phyloP scores from a whole-genome alignment of 1,139 yeast genomes.

The Kodamaea fungicola region DNA sequence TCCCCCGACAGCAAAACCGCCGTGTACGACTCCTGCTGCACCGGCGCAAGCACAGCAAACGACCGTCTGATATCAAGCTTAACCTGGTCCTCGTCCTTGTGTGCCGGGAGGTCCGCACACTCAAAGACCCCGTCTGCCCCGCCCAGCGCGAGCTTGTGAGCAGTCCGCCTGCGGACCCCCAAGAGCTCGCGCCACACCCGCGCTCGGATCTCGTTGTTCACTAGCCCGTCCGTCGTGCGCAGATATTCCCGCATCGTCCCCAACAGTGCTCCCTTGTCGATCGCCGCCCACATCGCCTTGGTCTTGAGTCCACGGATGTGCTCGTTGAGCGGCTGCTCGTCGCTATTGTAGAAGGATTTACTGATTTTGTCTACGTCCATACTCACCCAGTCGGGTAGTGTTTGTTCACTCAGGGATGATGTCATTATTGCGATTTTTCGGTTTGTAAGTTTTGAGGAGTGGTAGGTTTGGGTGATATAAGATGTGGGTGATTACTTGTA shows the following conservation, averaged over 20 bases:
- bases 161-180: conserved; percentile 12
- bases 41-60: conserved; percentile 43
- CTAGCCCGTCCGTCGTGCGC: conserved; percentile 48
- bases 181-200: conserved; percentile 49
- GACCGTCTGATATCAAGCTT: conserved; percentile 73
- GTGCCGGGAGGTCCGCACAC: conserved; percentile 38
- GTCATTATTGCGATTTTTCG: neutral
- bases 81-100: conserved; percentile 78
- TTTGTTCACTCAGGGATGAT: neutral
- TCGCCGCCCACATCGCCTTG: conserved; percentile 38
- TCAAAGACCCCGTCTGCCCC: conserved; percentile 17
- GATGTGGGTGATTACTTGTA: neutral
- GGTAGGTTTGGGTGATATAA: neutral
- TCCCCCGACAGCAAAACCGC: conserved; percentile 34
- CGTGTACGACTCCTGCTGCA: conserved; percentile 31
- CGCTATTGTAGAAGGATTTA: conserved; percentile 44
- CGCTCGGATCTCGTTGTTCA: conserved; percentile 37
- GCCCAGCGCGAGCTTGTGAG: neutral
- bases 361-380: conserved; percentile 49
- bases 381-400: conserved; percentile 45
- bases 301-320: conserved; percentile 26
- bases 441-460: neutral
- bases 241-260: conserved; percentile 28
- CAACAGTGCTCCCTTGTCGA: conserved; percentile 7
- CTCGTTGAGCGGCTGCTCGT: conserved; percentile 36